Evolutionary conservation across 345 rosid species (phyloP).

Genomic region (Iberis pinnata): DNA sequence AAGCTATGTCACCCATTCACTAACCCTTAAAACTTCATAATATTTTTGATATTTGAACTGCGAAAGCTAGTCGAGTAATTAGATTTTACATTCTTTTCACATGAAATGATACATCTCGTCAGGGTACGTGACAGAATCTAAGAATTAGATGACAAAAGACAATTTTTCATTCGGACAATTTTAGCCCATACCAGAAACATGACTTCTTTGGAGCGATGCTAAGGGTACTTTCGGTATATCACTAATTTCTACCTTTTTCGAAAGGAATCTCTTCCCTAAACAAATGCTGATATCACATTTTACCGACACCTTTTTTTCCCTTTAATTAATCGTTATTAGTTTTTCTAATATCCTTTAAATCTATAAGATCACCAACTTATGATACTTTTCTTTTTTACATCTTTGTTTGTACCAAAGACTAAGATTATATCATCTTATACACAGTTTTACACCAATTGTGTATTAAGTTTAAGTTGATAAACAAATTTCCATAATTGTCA

Average conservation of each 20-base stretch:
- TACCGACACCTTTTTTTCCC: conserved; percentile 29
- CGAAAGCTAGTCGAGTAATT: conserved; percentile 10
- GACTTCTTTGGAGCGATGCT: conserved; percentile 11
- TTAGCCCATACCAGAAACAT: conserved; percentile 28
- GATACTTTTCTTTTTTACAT: conserved; percentile 9
- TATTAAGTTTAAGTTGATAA: too few species aligned
- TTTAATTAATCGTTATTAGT: neutral
- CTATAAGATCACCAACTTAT: conserved; percentile 12
- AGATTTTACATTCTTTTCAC: conserved; percentile 13
- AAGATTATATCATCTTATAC: conserved; percentile 22
- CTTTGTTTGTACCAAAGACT: conserved; percentile 9
- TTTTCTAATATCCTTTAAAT: neutral
- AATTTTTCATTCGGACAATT: conserved; percentile 29
- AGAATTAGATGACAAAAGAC: conserved; percentile 29
- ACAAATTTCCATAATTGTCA: too few species aligned
- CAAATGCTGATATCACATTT: conserved; percentile 21
- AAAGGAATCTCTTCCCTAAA: conserved; percentile 27
- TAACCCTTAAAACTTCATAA: neutral
- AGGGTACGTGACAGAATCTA: conserved; percentile 28
- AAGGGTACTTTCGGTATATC: conserved; percentile 24
- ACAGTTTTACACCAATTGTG: too few species aligned
- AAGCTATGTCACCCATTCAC: conserved; percentile 14
- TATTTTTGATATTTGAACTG: conserved; percentile 23
- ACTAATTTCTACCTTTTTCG: neutral
- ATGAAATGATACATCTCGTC: conserved; percentile 22